Conservation (phyloP, 495 filamentous ascomycete species). For the Mytilinidion resinicola region DNA sequence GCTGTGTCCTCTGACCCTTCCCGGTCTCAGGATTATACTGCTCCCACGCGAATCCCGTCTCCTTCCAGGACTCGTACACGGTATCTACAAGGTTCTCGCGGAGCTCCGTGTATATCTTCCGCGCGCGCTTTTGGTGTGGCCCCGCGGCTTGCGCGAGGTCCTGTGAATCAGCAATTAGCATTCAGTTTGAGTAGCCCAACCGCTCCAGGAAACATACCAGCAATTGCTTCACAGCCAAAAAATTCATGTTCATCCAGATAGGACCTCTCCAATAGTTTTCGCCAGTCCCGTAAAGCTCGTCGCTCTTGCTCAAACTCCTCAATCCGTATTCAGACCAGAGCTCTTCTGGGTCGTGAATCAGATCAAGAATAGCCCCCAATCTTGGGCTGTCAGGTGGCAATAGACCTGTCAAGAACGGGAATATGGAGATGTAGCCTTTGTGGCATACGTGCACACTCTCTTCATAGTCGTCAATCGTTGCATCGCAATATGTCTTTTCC, state of each 20-base stretch:
- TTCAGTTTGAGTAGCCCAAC: neutral
- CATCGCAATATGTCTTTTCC: conserved; percentile 82
- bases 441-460: conserved; percentile 87
- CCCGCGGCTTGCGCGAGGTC: conserved; percentile 51
- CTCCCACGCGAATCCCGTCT: conserved; percentile 97
- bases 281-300: conserved; percentile 75
- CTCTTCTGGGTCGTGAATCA: conserved; percentile 74
- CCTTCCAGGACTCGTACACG: conserved; percentile 78
- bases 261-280: conserved; percentile 98
- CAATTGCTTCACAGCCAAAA: conserved; percentile 75
- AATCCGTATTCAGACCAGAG: conserved; percentile 83
- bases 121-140: conserved; percentile 63
- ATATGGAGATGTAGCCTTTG: conserved; percentile 91
- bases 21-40: conserved; percentile 96
- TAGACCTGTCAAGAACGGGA: conserved; percentile 84
- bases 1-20: conserved; percentile 86
- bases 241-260: conserved; percentile 97
- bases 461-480: conserved; percentile 91
- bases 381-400: conserved; percentile 63
- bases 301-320: conserved; percentile 77
- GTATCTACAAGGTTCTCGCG: conserved; percentile 82
- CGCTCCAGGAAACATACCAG: conserved; percentile 52
- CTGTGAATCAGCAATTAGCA: conserved; percentile 37
- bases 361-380: conserved; percentile 65
- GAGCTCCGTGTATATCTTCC: conserved; percentile 67